Evolutionary conservation across 305 asterid genomes (phyloP), one percentile per base, ranked within the genome.

Genomic region (Fraxinus angustifolia): DNA sequence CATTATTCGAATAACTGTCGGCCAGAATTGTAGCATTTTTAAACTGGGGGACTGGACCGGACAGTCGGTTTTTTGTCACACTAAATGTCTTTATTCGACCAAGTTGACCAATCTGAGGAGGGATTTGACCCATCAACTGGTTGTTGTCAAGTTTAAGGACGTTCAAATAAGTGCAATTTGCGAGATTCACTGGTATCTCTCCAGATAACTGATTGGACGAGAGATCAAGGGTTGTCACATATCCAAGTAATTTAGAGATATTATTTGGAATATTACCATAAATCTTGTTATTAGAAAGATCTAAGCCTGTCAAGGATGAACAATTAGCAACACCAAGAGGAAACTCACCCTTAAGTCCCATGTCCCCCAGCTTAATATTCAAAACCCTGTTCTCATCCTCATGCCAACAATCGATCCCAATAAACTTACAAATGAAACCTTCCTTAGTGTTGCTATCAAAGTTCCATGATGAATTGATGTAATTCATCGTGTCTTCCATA

Each of bases 381-480:
- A 82, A 12, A 62, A 89, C 83, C 78, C 21, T 87, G 80, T 88
- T 93, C 6, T 73, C 87, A 28, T 89, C 90, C 3, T 0, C 11
- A n/a, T n/a, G 23, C 92, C 92, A 89, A 60, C 95, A 92, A 1
- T 92, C 94, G 17, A 93, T 50, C 78, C 97, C 94, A 7, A 85
- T 42, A 45, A 91, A 92, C 17, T 75, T 76, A 83, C 97, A 92
- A 79, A 94, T 92, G 65, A 77, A 87, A 48, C 92, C 91, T 73
- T 87, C 84, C 0, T n/a, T 53, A 53, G 62, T 53, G 62, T 7
- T n/a, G 23, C 23, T 4, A 16, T 53, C 62, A 53, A 53, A 53
- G 62, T 53, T 53, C 62, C 62, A 53, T 53, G 62, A 53, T 53
- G 62, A 53, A n/a, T 53, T 53, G 62, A 53, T 53, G 62, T 53